A percentile compares a stretch with the other conserved stretches of the same genome.
Conservation (phyloP, 139 green algal genomes). For the Coccomyxa sp. region DNA sequence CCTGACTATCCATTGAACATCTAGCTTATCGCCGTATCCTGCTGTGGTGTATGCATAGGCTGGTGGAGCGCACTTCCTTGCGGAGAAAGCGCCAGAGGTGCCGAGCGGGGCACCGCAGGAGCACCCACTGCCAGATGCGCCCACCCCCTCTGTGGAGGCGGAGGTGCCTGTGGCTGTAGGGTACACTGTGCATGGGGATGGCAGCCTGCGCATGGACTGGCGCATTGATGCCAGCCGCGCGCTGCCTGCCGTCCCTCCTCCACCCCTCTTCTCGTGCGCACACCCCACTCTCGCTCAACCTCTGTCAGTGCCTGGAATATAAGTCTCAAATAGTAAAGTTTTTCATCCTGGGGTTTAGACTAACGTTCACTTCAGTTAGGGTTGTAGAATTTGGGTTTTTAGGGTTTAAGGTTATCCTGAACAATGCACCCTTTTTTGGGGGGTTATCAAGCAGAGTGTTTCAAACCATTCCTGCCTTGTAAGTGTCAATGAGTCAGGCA, state of each 20-base stretch:
- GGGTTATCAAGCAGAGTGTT: too few species aligned
- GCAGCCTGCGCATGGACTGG: slow-evolving; percentile 45
- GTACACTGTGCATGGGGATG: slow-evolving; percentile 37
- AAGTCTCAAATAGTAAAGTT: too few species aligned
- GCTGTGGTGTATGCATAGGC: slow-evolving; percentile 15
- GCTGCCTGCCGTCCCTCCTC: slow-evolving; percentile 48
- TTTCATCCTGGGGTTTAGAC: too few species aligned
- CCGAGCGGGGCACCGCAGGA: not conserved
- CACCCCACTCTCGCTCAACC: not conserved
- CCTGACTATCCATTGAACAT: not conserved
- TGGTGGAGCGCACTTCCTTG: slow-evolving; percentile 66
- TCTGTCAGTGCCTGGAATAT: too few species aligned
- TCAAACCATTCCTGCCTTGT: too few species aligned
- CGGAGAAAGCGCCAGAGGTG: slow-evolving; percentile 14
- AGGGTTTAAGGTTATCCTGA: too few species aligned
- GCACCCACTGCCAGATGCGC: not conserved
- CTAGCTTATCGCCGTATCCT: not conserved
- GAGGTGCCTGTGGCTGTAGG: slow-evolving; percentile 24
- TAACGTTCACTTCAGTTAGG: too few species aligned
- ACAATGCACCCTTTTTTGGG: too few species aligned
- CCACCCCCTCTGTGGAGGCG: not conserved
- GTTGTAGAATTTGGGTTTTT: too few species aligned
- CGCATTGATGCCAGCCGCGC: slow-evolving; percentile 53
- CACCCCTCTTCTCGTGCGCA: slow-evolving; percentile 29
- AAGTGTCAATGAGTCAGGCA: too few species aligned